Base-by-base conservation (phyloP, 2,329 filamentous ascomycete species). In the Hypoxylon rubiginosum region DNA sequence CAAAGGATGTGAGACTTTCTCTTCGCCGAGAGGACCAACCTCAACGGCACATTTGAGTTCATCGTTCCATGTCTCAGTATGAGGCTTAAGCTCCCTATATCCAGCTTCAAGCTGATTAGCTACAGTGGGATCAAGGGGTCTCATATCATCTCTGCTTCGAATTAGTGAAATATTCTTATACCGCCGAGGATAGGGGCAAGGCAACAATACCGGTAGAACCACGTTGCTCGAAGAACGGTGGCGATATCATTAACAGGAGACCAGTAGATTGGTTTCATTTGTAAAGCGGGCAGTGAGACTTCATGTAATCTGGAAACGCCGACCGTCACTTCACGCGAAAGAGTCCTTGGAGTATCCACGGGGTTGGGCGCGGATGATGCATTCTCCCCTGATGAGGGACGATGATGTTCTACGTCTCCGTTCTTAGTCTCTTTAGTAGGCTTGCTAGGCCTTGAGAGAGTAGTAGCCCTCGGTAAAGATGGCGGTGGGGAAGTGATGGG, bases 221-320 rank as follows among this genome's bases (percentile, higher is more conserved):
- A 99, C 0, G 95, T 98, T 0, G 92, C 94, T 70, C 96, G 86
- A 62, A 91, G 85, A 1, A 98, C 94, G 36, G 90, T 84, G 6
- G 93, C 91, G 32, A 97, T 87, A 74, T 98, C 96, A 73, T 97
- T 94, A 32, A 98, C 86, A 7, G 96, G 95, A 17, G 91, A 94
- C 96, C 96, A 99, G 77, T 99, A 99, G 64, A 98, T 97, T 0
- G 96, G 96, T 78, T 94, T 93, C 94, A 99, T 97, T 74, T 92
- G 86, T 34, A 97, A 81, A 57, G 87, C 87, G 21, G 95, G 94
- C 72, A 98, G 84, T 62, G 92, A 90, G 1, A 98, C 95, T 74
- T 94, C 87, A 76, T 99, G 95, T 62, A 99, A 83, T 70, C 94
- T 88, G n/a, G 94, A 97, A 5, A 96, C 84, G 0, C 96, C 96